Conservation (phyloP, 2,329 filamentous ascomycete species). For the Penicillium sp. region DNA sequence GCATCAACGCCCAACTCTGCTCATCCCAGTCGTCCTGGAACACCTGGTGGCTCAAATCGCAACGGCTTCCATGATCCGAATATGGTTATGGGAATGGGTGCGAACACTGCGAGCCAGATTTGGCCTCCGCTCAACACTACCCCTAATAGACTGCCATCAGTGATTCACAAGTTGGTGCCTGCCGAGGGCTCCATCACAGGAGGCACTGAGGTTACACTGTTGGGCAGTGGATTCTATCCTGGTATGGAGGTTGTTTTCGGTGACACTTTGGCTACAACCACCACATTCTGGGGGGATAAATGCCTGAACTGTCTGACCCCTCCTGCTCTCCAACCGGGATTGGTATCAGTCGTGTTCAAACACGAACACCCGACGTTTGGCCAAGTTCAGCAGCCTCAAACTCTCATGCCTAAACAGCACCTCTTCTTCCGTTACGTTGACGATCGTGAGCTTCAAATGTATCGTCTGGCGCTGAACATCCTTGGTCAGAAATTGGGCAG, state of each 20-base stretch:
- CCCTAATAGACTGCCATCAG: conserved; percentile 54
- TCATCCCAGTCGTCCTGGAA: conserved; percentile 73
- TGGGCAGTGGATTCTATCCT: conserved; percentile 76
- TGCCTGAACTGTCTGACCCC: conserved; percentile 77
- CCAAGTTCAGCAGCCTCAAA: conserved; percentile 43
- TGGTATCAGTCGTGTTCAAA: conserved; percentile 68
- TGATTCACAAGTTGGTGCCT: conserved; percentile 79
- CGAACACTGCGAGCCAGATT: conserved; percentile 49
- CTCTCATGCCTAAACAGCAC: conserved; percentile 48
- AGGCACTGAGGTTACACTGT: conserved; percentile 80
- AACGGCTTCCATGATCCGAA: conserved; percentile 41
- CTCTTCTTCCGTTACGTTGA: conserved; percentile 66
- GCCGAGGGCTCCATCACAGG: conserved; percentile 75
- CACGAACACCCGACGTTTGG: conserved; percentile 51
- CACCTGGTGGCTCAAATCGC: conserved; percentile 54
- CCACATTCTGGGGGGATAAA: conserved; percentile 74
- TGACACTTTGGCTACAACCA: conserved; percentile 63
- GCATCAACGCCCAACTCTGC: conserved; percentile 69
- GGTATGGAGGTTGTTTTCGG: conserved; percentile 84
- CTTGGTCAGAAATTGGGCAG: conserved; percentile 47
- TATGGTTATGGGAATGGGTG: conserved; percentile 32
- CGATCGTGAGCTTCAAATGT: conserved; percentile 48
- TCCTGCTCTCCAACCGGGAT: conserved; percentile 62
- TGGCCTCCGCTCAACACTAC: conserved; percentile 53
- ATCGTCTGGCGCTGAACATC: conserved; percentile 44